These are phyloP conservation scores for Saccharomycopsis sp. DNA, from an alignment of 805 yeast species.

Conservation along the genomic window DNA sequence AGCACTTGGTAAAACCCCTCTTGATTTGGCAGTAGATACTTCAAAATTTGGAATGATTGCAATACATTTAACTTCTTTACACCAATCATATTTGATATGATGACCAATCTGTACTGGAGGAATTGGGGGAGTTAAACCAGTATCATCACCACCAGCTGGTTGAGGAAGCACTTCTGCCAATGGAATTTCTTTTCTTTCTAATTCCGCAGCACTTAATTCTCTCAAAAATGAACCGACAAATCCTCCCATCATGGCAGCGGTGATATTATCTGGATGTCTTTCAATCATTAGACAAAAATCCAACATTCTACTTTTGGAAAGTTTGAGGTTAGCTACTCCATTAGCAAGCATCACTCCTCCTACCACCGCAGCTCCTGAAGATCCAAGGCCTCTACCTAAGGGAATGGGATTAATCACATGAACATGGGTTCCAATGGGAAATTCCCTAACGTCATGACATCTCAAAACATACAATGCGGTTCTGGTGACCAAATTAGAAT, in stretches of 20 bases:
- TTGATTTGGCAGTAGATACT: constrained; percentile 82
- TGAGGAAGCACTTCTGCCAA: constrained; percentile 75
- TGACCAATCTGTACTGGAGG: constrained; percentile 88
- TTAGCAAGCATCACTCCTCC: constrained; percentile 91
- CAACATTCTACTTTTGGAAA: constrained; percentile 71
- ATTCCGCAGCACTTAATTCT: constrained; percentile 63
- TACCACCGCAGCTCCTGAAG: constrained; percentile 97
- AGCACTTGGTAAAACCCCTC: constrained; percentile 78
- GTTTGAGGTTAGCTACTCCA: constrained; percentile 64
- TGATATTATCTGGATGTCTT: constrained; percentile 96
- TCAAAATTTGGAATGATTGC: constrained; percentile 92
- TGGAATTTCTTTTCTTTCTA: constrained; percentile 71
- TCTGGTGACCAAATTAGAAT: constrained; percentile 77
- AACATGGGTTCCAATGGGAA: constrained; percentile 77
- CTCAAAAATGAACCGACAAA: constrained; percentile 92
- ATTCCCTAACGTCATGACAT: constrained; percentile 62
- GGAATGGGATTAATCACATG: constrained; percentile 89
- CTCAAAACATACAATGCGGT: constrained; percentile 88
- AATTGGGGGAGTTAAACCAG: constrained; percentile 59
- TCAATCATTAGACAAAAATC: constrained; percentile 96
- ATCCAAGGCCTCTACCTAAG: constrained; percentile 92
- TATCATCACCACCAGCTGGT: constrained; percentile 59
- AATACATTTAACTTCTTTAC: constrained; percentile 70
- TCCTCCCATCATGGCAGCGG: constrained; percentile 99
- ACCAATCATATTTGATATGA: constrained; percentile 80